Percentiles rank a stretch among this genome's conserved stretches.
Evolutionary conservation across 2,329 filamentous ascomycete genomes (phyloP).

Genomic region (Epichloe scottii): DNA sequence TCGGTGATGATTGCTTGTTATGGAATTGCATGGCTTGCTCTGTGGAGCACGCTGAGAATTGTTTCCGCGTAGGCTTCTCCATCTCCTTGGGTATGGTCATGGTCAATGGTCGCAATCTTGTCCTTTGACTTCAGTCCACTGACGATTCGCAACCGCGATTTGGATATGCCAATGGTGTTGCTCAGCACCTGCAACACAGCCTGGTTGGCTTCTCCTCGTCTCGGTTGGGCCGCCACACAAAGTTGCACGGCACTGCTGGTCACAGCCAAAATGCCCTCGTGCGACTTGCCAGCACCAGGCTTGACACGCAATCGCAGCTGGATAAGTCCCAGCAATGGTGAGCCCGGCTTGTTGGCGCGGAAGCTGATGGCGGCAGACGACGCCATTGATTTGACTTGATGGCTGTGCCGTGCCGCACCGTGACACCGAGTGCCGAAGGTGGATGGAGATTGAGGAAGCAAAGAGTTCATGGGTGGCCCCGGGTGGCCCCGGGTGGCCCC

Average conservation of each 20-base stretch:
- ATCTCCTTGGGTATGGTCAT: conserved; percentile 17
- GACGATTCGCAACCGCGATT: conserved; percentile 49
- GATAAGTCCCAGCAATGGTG: conserved; percentile 29
- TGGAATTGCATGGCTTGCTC: conserved; percentile 10
- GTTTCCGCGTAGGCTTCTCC: conserved; percentile 15
- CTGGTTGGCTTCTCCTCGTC: conserved; percentile 57
- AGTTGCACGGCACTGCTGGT: conserved; percentile 47
- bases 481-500: too few relatives aligned
- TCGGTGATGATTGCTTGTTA: not conserved
- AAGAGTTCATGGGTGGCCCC: too few relatives aligned
- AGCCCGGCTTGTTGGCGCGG: conserved; percentile 34
- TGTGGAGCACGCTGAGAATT: conserved; percentile 17
- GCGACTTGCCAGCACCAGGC: conserved; percentile 47
- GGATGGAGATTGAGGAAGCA: too few relatives aligned
- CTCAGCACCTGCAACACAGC: conserved; percentile 52
- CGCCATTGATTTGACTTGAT: conserved; percentile 12
- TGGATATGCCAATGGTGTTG: conserved; percentile 45
- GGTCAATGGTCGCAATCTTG: conserved; percentile 42
- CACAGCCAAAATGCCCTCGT: conserved; percentile 47
- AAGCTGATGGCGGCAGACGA: conserved; percentile 29
- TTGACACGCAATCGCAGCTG: conserved; percentile 56
- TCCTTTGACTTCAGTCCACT: conserved; percentile 52
- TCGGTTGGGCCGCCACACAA: conserved; percentile 51
- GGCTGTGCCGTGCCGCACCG: not conserved
- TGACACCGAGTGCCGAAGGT: not conserved